phyloP scores from a whole-genome alignment of 345 rosid genomes.

The Noccaea bulbosa region DNA sequence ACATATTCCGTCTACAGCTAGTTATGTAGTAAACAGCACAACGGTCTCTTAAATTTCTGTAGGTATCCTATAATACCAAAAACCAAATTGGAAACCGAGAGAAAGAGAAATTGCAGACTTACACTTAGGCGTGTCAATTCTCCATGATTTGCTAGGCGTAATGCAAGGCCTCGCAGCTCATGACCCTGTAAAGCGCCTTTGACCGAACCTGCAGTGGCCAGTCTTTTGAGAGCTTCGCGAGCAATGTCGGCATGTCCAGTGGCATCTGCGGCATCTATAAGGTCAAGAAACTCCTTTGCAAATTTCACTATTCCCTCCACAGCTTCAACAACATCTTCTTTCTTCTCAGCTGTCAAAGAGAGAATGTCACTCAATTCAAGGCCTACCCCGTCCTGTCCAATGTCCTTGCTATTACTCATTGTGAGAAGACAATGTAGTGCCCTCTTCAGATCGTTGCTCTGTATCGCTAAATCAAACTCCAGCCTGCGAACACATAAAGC shows the following conservation, averaged over 20 bases:
- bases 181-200: constrained; percentile 93
- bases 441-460: constrained; percentile 96
- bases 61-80: not conserved
- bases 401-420: constrained; percentile 94
- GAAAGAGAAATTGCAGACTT: constrained; percentile 44
- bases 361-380: constrained; percentile 89
- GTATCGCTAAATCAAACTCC: constrained; percentile 98
- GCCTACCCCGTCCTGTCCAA: constrained; percentile 79
- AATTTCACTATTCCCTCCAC: constrained; percentile 93
- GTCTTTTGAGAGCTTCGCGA: constrained; percentile 93
- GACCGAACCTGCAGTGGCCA: constrained; percentile 94
- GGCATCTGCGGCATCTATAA: constrained; percentile 99
- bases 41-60: not conserved
- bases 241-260: constrained; percentile 92
- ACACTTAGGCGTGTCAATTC: constrained; percentile 88
- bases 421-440: constrained; percentile 97
- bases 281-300: constrained; percentile 92
- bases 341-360: constrained; percentile 71
- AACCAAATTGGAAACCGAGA: constrained; percentile 20
- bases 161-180: constrained; percentile 89
- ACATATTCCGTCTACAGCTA: not conserved
- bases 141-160: constrained; percentile 98
- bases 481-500: constrained; percentile 53
- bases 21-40: not conserved
- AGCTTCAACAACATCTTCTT: constrained; percentile 92